Base-by-base conservation (phyloP, 1,139 yeast genomes). In the Ogataea hybrid region DNA sequence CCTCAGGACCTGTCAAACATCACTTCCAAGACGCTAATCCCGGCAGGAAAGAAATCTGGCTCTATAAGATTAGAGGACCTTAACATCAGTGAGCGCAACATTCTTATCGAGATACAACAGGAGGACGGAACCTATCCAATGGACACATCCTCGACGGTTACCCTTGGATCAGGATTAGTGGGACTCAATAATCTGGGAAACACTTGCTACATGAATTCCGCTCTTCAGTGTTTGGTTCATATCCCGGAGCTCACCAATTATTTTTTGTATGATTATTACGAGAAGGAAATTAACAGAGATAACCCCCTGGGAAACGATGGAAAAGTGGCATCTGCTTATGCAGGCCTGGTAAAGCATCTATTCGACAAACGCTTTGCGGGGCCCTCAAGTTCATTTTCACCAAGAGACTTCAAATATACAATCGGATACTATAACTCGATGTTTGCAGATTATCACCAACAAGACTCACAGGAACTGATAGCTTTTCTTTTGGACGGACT, bases 141-240 rank as follows among this genome's bases (percentile, higher is more conserved):
- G 44, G 61, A 59, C 37, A 39, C 51, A 4, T 44, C 49, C 5
- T 45, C 55, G 3, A 37, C 40, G 6, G 34, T 57, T 3, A 23
- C 50, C 11, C 62, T 64, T 7, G 63, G 73, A 1, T 59, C 59
- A 39, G 88, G 87, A 4, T 68, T 68, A 1, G 65, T 71, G 7
- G 98, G 98, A 0, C 67, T 92, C 39, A 71, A 74, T 34, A 92
- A 92, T 58, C 68, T 92, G 50, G 98, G 98, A 6, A 92, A 92
- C 59, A 85, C 96, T 0, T 92, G 98, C 61, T 92, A 89, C 61
- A 92, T 92, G 97, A 92, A 92, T 63, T 87, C 96, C 12, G 97
- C 97, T 0, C 68, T 92, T 42, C 98, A 92, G 61, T 92, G 97
- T 58, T 67, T 92, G 38, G 74, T 81, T 1, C 98, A 92, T 58